A percentile compares a stretch with the other conserved stretches of the same genome.
These are phyloP conservation scores for Pinus albicaulis DNA, from an alignment of 75 land plant species.

Conservation along the genomic window DNA sequence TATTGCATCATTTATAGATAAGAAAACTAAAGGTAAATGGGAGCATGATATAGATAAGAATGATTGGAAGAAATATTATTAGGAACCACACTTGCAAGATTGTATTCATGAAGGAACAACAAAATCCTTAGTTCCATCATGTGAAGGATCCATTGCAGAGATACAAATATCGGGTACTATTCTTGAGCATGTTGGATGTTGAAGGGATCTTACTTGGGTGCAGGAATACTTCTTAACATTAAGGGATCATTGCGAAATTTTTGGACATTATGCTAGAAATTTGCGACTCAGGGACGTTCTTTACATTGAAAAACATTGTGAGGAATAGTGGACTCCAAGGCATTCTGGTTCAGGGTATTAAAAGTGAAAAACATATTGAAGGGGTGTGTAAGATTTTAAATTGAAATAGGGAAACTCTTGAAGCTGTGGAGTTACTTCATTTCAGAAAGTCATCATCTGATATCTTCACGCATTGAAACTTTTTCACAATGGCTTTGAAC, in stretches of 20 bases:
- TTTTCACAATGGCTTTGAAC: no score
- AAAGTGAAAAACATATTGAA: no score
- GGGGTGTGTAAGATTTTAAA: constrained; percentile 37
- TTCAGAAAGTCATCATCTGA: constrained; percentile 35
- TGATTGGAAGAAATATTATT: constrained; percentile 4
- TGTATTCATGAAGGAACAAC: constrained; percentile 2
- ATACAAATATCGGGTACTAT: constrained; percentile 2
- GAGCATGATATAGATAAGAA: neutral
- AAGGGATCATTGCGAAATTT: no score
- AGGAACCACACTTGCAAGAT: constrained; percentile 11
- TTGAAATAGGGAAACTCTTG: constrained; percentile 37
- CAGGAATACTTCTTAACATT: no score
- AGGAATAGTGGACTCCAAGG: no score
- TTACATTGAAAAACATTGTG: no score
- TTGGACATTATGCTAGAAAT: no score
- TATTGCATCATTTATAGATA: neutral
- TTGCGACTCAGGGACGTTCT: no score
- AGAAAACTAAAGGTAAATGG: neutral
- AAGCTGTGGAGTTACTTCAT: constrained; percentile 34
- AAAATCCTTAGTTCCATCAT: constrained; percentile 5
- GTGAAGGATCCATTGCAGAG: constrained; percentile 4
- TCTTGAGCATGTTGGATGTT: no score
- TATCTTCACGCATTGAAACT: no score
- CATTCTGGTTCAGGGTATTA: no score
- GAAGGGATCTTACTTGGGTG: no score